These are phyloP conservation scores for Trametes hirsuta DNA, from an alignment of 1,284 basidiomycete genomes.

Conservation along the genomic window DNA sequence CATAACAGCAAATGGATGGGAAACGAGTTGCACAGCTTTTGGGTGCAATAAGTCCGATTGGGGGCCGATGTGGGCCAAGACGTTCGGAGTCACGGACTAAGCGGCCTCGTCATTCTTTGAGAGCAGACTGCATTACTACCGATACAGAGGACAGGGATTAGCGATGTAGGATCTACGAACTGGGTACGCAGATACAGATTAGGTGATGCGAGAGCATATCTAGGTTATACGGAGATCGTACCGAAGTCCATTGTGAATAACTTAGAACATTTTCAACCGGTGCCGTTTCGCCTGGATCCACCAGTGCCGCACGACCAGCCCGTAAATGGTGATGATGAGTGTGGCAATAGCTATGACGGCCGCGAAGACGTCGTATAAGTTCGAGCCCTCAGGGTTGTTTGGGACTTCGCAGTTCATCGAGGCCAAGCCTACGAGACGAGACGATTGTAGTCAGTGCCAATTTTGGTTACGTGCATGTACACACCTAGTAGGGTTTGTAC, in stretches of 20 bases:
- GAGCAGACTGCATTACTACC: neutral
- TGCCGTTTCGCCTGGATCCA: slow-evolving; percentile 54
- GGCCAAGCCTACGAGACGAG: slow-evolving; percentile 51
- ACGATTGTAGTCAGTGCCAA: neutral
- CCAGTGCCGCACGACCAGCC: slow-evolving; percentile 55
- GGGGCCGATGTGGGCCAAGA: too few relatives aligned
- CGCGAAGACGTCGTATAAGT: slow-evolving; percentile 47
- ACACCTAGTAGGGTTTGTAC: slow-evolving; percentile 69
- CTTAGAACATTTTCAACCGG: slow-evolving; percentile 10
- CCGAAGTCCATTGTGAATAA: neutral
- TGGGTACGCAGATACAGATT: neutral
- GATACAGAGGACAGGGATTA: neutral
- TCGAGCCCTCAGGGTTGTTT: slow-evolving; percentile 17
- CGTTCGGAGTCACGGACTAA: neutral
- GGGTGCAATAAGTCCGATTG: too few relatives aligned
- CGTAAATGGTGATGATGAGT: slow-evolving; percentile 44
- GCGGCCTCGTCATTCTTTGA: neutral
- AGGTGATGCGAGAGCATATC: neutral
- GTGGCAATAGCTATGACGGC: slow-evolving; percentile 48
- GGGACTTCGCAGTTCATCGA: slow-evolving; percentile 45
- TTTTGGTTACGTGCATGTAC: slow-evolving; percentile 19
- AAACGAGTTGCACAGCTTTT: too few relatives aligned
- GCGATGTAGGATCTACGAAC: neutral
- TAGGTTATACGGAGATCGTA: neutral
- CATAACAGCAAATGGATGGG: too few relatives aligned